phyloP scores from a whole-genome alignment of 1,284 basidiomycete species.

The Marasmius oreades region DNA sequence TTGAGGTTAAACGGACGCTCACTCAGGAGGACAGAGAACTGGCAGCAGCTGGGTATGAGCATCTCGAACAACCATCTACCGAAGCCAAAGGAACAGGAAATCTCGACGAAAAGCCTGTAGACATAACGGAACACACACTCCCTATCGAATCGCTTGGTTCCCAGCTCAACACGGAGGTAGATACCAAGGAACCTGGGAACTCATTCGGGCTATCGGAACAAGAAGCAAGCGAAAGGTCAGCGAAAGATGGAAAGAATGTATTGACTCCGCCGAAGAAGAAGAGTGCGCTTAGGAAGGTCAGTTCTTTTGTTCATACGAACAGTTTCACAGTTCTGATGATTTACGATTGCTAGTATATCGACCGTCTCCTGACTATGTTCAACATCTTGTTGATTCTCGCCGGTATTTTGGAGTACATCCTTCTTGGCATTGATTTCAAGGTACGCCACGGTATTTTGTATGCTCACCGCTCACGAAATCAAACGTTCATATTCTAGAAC shows the following conservation, averaged over 20 bases:
- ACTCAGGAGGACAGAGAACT: slow-evolving; percentile 67
- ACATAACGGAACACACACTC: slow-evolving; percentile 54
- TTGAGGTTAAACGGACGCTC: slow-evolving; percentile 56
- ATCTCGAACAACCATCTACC: slow-evolving; percentile 46
- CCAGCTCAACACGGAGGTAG: slow-evolving; percentile 45
- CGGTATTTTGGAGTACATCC: slow-evolving; percentile 60
- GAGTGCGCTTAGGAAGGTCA: slow-evolving; percentile 59
- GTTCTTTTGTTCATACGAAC: not conserved
- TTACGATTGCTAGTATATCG: slow-evolving; percentile 45
- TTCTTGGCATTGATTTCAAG: slow-evolving; percentile 60
- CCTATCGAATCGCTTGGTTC: slow-evolving; percentile 38
- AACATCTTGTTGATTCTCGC: slow-evolving; percentile 64
- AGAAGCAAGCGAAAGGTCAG: slow-evolving; percentile 53
- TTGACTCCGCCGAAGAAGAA: slow-evolving; percentile 69
- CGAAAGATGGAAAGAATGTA: slow-evolving; percentile 54
- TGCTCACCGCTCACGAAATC: slow-evolving; percentile 1
- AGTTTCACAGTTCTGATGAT: slow-evolving; percentile 11
- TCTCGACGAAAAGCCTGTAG: slow-evolving; percentile 34
- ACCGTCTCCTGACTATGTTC: slow-evolving; percentile 63
- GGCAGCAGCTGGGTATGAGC: slow-evolving; percentile 65
- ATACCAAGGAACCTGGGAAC: slow-evolving; percentile 46
- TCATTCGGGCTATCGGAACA: slow-evolving; percentile 49
- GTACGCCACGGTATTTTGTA: slow-evolving; percentile 25
- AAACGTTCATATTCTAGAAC: slow-evolving; percentile 29
- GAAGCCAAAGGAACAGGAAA: slow-evolving; percentile 26